Base-by-base conservation (phyloP, 148 eudicot species). In the Rhododendron griersonianum region DNA sequence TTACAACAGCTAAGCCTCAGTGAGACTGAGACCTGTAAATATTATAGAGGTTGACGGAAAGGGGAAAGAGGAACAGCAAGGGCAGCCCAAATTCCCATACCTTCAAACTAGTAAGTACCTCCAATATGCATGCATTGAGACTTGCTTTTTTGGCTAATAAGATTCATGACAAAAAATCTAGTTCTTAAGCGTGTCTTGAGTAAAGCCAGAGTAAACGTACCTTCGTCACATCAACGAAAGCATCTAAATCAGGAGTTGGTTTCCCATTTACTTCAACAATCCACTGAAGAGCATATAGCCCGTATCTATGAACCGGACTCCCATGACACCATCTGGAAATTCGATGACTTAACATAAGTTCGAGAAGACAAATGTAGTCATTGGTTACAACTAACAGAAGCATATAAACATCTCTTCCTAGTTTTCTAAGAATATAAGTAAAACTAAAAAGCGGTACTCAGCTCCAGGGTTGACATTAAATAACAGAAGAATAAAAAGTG, bases 231-330 rank as follows among this genome's bases (percentile, higher is more conserved):
- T 90, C 90, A 84, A 95, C 94, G 86, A 95, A 95, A 81, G 98
- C 92, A 89, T 97, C 98, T 86, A 97, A 86, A 90, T 94, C 89
- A 51, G 99, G 98, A 47, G 98, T 97, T 83, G 93, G 96, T 88
- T 94, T 93, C 57, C 99, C 98, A 84, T 97, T 97, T 61, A 97
- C 95, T 91, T 95, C 98, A 55, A 97, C 94, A 74, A 97, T 97
- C 99, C 99, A 97, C 84, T 94, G 98, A 88, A 94, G 98, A 89
- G 96, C 95, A 93, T 94, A 93, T 30, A 97, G 86, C 84, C 98
- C 98, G 86, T 97, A 97, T 90, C 98, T 91, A 84, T 95, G 93
- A 3, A 75, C 98, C 18, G 99, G 98, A 89, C 98, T 97, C 85
- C 99, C 99, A 91, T 92, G 96, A 86, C 94, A 95, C 96, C 98